These are phyloP conservation scores for Diversispora epigaea DNA, from an alignment of 192 early-diverging fungal species.

Conservation along the genomic window DNA sequence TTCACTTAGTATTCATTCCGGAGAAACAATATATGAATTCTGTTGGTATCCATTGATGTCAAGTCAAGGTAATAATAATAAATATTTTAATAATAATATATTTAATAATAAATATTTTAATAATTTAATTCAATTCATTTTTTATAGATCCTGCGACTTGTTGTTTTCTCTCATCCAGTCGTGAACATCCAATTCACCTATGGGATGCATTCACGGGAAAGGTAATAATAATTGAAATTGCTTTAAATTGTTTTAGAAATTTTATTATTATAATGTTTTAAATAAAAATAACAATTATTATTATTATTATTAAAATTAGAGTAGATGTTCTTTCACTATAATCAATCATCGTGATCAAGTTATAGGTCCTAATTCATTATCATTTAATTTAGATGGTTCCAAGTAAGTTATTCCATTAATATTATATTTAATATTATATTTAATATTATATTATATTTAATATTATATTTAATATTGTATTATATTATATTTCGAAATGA, in stretches of 20 bases:
- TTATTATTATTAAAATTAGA: constrained; percentile 43
- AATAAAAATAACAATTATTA: background rate
- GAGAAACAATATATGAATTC: constrained; percentile 62
- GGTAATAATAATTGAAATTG: constrained; percentile 35
- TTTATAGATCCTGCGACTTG: constrained; percentile 54
- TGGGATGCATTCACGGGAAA: constrained; percentile 69
- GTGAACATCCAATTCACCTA: constrained; percentile 77
- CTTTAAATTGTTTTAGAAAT: too few species aligned
- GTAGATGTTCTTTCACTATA: constrained; percentile 60
- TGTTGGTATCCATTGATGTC: constrained; percentile 65
- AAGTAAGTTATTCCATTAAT: constrained; percentile 41
- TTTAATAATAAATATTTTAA: background rate
- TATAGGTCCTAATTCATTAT: constrained; percentile 62
- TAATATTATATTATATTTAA: background rate
- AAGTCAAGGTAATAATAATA: constrained; percentile 41
- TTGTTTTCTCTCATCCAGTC: constrained; percentile 59
- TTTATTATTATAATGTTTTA: background rate
- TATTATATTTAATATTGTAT: background rate
- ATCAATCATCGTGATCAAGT: constrained; percentile 64
- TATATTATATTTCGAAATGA: too few species aligned
- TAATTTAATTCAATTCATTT: background rate
- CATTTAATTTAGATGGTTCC: constrained; percentile 67
- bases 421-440: background rate
- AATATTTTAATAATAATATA: too few species aligned
- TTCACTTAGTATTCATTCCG: constrained; percentile 39